Conservation (phyloP, 768 basidiomycete genomes). For the Suillus discolor region DNA sequence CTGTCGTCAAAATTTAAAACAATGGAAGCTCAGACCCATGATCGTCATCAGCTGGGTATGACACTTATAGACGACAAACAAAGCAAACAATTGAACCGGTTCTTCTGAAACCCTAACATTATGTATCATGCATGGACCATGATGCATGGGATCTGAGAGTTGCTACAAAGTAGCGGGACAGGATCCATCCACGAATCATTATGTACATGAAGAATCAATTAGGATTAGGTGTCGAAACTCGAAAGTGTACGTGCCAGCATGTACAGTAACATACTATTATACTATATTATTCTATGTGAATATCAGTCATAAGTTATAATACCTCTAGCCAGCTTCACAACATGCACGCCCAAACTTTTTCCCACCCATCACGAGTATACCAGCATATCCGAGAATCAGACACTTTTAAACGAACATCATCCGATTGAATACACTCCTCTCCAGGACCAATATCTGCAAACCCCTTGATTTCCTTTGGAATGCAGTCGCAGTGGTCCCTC, state of each 20-base stretch:
- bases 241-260: not conserved
- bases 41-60: not conserved
- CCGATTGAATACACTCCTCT: not conserved
- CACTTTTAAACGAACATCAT: not conserved
- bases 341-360: constrained; percentile 5
- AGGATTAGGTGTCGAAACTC: not conserved
- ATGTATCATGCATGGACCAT: not conserved
- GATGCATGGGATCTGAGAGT: too few species aligned
- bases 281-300: not conserved
- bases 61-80: not conserved
- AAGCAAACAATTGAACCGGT: not conserved
- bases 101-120: not conserved
- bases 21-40: not conserved
- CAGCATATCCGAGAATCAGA: not conserved
- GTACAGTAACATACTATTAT: not conserved
- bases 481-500: not conserved
- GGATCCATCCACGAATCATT: too few species aligned
- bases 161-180: too few species aligned
- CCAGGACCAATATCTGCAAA: not conserved
- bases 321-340: not conserved
- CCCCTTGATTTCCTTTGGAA: too few species aligned
- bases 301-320: not conserved
- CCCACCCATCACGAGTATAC: not conserved
- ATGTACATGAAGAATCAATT: too few species aligned
- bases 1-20: not conserved